Evolutionary conservation across 78 protist genomes (phyloP).

Genomic region (Guillardia theta): DNA sequence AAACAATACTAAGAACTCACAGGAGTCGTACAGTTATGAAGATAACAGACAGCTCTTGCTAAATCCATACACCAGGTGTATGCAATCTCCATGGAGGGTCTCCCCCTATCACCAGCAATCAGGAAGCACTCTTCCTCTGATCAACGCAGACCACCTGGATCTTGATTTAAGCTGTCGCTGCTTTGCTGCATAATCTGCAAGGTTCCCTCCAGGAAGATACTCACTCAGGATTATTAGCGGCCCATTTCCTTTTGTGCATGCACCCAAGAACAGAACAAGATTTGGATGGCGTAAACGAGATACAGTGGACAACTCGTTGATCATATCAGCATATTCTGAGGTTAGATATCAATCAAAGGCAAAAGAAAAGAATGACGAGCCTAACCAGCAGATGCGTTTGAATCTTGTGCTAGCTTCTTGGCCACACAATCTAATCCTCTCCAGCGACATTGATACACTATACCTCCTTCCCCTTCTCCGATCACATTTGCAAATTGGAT

Average conservation of each 20-base stretch:
- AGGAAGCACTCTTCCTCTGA: too few relatives aligned
- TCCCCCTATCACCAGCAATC: too few relatives aligned
- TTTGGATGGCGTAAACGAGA: not conserved
- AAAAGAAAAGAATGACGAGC: not conserved
- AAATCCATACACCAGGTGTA: too few relatives aligned
- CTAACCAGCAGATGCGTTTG: not conserved
- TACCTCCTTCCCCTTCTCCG: not conserved
- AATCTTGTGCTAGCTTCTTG: not conserved
- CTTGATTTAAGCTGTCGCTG: too few relatives aligned
- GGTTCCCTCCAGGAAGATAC: too few relatives aligned
- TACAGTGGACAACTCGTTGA: not conserved
- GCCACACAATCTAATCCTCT: not conserved
- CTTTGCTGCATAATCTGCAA: too few relatives aligned
- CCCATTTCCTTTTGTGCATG: too few relatives aligned
- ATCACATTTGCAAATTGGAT: not conserved
- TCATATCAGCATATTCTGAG: not conserved
- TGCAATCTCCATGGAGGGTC: too few relatives aligned
- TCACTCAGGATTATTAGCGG: too few relatives aligned
- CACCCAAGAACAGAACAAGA: not conserved
- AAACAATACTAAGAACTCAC: not conserved
- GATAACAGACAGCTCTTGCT: not conserved
- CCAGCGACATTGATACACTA: not conserved
- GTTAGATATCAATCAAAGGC: too few relatives aligned
- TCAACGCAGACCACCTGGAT: too few relatives aligned
- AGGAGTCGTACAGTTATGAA: not conserved